Evolutionary conservation across 768 basidiomycete genomes (phyloP).

Genomic region (Leccinum longicurvipes): DNA sequence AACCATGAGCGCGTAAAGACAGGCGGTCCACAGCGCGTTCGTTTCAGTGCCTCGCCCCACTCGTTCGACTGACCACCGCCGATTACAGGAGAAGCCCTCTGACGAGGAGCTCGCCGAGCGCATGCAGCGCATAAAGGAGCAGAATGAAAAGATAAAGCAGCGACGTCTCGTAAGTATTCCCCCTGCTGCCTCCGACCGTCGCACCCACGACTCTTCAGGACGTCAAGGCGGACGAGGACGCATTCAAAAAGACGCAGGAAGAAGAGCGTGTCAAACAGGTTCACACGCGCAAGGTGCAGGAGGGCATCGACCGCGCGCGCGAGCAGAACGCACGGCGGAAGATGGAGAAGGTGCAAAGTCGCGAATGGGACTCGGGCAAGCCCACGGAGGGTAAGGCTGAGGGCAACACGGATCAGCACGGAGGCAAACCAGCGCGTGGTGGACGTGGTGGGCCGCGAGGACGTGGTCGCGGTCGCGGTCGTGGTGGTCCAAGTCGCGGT

Average conservation of each 20-base stretch:
- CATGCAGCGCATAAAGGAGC: slow-evolving; percentile 66
- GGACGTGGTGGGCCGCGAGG: slow-evolving; percentile 33
- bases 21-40: slow-evolving; percentile 69
- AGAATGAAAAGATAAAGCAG: slow-evolving; percentile 77
- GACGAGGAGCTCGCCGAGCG: slow-evolving; percentile 65
- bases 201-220: slow-evolving; percentile 44
- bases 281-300: slow-evolving; percentile 63
- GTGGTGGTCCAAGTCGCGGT: slow-evolving; percentile 22
- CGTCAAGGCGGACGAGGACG: slow-evolving; percentile 77
- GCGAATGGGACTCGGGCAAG: slow-evolving; percentile 87
- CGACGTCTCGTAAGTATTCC: slow-evolving; percentile 49
- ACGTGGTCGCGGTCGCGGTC: slow-evolving; percentile 35
- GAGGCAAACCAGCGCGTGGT: slow-evolving; percentile 26
- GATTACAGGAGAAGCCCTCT: slow-evolving; percentile 58
- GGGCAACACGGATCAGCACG: slow-evolving; percentile 16
- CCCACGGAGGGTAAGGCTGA: slow-evolving; percentile 19
- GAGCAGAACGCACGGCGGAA: slow-evolving; percentile 79
- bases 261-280: slow-evolving; percentile 56
- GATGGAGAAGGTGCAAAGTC: slow-evolving; percentile 71
- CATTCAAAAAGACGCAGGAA: slow-evolving; percentile 69
- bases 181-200: not conserved
- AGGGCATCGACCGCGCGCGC: slow-evolving; percentile 63
- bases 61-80: slow-evolving; percentile 11
- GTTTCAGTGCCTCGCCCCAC: not conserved
- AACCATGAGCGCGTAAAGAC: slow-evolving; percentile 85